phyloP scores from a whole-genome alignment of 305 asterid species.

The Euphrasia arctica region DNA sequence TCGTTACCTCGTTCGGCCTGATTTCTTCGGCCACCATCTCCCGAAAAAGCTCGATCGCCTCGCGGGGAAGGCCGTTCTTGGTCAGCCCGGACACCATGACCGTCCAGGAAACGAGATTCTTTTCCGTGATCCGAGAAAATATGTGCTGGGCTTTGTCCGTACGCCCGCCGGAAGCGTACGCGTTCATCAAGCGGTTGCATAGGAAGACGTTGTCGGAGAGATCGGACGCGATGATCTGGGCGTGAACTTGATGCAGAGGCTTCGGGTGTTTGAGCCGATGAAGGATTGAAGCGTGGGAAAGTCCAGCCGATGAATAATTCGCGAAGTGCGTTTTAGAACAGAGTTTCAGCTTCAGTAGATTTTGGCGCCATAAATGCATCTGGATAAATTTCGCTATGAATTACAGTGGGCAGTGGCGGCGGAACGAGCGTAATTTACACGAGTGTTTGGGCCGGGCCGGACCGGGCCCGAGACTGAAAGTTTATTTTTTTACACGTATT shows the following conservation, averaged over 20 bases:
- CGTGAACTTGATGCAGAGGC: conserved; percentile 47
- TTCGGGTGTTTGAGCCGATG: conserved; percentile 32
- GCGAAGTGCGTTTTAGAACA: background rate
- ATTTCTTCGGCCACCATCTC: conserved; percentile 42
- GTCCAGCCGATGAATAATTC: conserved; percentile 14
- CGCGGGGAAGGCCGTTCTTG: conserved; percentile 37
- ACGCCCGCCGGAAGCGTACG: conserved; percentile 43
- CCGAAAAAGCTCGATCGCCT: conserved; percentile 40
- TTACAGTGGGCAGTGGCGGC: no score
- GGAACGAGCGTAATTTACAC: no score
- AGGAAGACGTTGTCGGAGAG: conserved; percentile 37
- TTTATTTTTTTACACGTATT: no score
- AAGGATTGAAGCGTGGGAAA: conserved; percentile 38
- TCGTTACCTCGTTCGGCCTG: conserved; percentile 50
- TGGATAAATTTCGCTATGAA: no score
- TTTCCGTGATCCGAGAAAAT: conserved; percentile 36
- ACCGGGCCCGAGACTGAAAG: no score
- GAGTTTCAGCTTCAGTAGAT: conserved; percentile 6
- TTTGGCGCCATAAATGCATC: conserved; percentile 30
- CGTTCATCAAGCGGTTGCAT: conserved; percentile 49
- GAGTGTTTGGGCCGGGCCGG: no score
- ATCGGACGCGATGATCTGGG: conserved; percentile 43
- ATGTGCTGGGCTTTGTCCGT: conserved; percentile 35
- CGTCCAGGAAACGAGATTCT: conserved; percentile 60
- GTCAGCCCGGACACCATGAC: conserved; percentile 50